Conservation (phyloP, 2,329 filamentous ascomycete species). For the Aspergillus chevalieri region DNA sequence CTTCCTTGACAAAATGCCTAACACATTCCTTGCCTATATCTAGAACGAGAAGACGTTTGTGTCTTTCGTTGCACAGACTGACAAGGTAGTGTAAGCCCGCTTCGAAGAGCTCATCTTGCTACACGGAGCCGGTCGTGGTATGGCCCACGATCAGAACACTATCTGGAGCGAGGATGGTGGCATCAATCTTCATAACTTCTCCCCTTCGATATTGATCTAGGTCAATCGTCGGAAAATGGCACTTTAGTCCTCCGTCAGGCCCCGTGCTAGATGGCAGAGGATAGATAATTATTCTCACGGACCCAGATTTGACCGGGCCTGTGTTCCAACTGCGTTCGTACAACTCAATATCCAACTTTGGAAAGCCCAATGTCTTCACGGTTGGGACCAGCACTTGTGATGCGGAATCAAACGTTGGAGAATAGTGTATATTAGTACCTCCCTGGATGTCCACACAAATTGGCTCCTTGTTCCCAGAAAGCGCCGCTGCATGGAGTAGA, state of each 20-base stretch:
- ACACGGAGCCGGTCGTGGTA: constrained; percentile 43
- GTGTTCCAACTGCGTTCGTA: constrained; percentile 47
- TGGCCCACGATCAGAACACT: constrained; percentile 50
- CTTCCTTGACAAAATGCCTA: constrained; percentile 40
- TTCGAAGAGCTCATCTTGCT: constrained; percentile 43
- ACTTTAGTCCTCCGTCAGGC: background rate
- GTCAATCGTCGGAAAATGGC: constrained; percentile 27
- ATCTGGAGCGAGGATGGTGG: constrained; percentile 37
- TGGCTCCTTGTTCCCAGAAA: no score
- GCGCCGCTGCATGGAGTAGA: no score
- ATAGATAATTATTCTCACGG: constrained; percentile 45
- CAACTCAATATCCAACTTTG: no score
- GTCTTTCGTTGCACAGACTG: background rate
- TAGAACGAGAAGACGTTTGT: constrained; percentile 1
- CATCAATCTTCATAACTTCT: constrained; percentile 28
- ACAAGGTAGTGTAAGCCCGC: background rate
- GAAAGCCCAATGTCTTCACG: no score
- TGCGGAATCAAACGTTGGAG: no score
- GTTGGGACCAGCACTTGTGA: no score
- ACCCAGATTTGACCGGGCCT: constrained; percentile 42
- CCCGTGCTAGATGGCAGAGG: constrained; percentile 24
- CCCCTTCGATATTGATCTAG: constrained; percentile 24
- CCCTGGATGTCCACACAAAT: no score
- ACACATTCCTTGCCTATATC: constrained; percentile 41
- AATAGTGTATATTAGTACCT: no score